phyloP scores from a whole-genome alignment of 257 asterid genomes.

The Misopates orontium region DNA sequence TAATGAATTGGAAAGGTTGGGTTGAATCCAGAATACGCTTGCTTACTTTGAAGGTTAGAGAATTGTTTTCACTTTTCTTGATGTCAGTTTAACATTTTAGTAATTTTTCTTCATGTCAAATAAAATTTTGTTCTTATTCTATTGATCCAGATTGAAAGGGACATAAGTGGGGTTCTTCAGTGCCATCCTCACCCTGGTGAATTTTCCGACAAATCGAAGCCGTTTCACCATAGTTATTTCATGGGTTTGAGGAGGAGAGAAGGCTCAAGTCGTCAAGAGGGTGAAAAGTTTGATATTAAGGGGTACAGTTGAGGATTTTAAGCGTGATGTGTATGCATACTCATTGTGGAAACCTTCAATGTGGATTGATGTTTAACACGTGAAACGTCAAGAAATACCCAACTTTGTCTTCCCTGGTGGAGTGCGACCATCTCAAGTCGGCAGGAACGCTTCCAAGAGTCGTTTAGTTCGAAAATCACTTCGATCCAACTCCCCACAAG shows the following conservation, averaged over 20 bases:
- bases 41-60: conserved; percentile 70
- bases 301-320: conserved; percentile 77
- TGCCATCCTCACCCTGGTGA: conserved; percentile 88
- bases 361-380: conserved; percentile 72
- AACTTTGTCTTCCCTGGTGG: conserved; percentile 74
- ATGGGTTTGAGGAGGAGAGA: conserved; percentile 77
- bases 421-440: conserved; percentile 57
- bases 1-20: conserved; percentile 94
- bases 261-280: conserved; percentile 71
- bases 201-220: conserved; percentile 69
- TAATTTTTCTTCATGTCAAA: conserved; percentile 18
- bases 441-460: conserved; percentile 33
- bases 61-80: neutral
- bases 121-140: conserved; percentile 19
- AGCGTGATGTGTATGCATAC: conserved; percentile 60
- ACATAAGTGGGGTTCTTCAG: conserved; percentile 70
- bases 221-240: conserved; percentile 64
- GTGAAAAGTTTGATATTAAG: conserved; percentile 75
- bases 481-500: conserved; percentile 32
- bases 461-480: conserved; percentile 33
- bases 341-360: conserved; percentile 59
- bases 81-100: neutral
- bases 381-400: conserved; percentile 67
- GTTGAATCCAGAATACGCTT: conserved; percentile 79
- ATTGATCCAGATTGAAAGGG: conserved; percentile 70